These are phyloP conservation scores for Alternaria sp. DNA, from an alignment of 2,329 filamentous ascomycete species.

Conservation along the genomic window DNA sequence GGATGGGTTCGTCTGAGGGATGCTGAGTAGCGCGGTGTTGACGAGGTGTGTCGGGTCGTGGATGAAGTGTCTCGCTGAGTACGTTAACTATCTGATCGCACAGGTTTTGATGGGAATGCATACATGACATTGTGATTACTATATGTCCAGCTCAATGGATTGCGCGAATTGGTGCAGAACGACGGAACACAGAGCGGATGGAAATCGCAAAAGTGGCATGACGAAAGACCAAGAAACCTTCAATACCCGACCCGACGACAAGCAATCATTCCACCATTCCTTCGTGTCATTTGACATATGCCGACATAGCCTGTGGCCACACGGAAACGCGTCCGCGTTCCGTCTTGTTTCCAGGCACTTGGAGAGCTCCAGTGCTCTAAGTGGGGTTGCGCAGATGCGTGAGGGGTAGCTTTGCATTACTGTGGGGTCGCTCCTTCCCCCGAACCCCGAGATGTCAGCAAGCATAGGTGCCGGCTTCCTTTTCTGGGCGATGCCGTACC, in stretches of 20 bases:
- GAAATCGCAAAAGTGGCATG: not conserved
- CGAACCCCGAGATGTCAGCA: slow-evolving; percentile 1
- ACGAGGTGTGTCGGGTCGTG: slow-evolving; percentile 82
- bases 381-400: slow-evolving; percentile 6
- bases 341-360: not conserved
- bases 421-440: slow-evolving; percentile 8
- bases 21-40: slow-evolving; percentile 73
- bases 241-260: slow-evolving; percentile 1
- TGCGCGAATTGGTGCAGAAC: not conserved
- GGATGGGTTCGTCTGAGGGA: slow-evolving; percentile 84
- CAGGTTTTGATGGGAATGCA: not conserved
- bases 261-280: not conserved
- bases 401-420: slow-evolving; percentile 9
- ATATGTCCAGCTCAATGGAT: not conserved
- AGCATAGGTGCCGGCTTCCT: slow-evolving; percentile 5
- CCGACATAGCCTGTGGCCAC: slow-evolving; percentile 1
- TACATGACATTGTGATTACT: slow-evolving; percentile 9
- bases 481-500: not conserved
- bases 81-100: not conserved
- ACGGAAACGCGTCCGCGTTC: slow-evolving; percentile 4
- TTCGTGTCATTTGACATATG: slow-evolving; percentile 7
- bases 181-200: not conserved
- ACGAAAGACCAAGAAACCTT: not conserved
- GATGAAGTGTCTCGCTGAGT: slow-evolving; percentile 79
- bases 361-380: not conserved